Evolutionary conservation across 345 rosid genomes (phyloP), one percentile per base, ranked within the genome.

Genomic region (Leavenworthia alabamica): DNA sequence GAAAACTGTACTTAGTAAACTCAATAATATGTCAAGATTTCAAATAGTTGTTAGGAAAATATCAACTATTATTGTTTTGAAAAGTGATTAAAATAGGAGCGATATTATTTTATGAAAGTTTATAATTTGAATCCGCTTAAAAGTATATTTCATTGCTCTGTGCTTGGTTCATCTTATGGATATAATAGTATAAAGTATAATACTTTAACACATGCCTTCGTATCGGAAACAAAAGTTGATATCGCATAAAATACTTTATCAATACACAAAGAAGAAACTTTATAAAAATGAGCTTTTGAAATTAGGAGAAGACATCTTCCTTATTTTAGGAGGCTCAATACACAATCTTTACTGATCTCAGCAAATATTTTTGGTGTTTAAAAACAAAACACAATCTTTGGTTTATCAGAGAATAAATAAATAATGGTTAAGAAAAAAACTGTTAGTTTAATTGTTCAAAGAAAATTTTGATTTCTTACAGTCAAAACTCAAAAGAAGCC

Each of bases 291-390:
- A n/a, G n/a, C n/a, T n/a, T n/a, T n/a, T n/a, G n/a, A n/a, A n/a
- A n/a, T 32, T 52, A 0, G 26, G 3, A 31, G 3, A 8, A 17
- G 3, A 53, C 52, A 41, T 31, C 16, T 40, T 41, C 48, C 31
- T 46, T 33, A 7, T 14, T n/a, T 52, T 52, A 60, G 4, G 52
- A 42, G 68, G 60, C 44, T 52, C 60, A 13, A 29, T 52, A 14
- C 31, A 40, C 24, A 52, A 3, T 6, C n/a, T 20, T 20, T 0
- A 13, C 53, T 1, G 29, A 39, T 39, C 36, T 28, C 48, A 51
- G 29, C 59, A 63, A 7, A 29, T 12, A 31, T 7, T 44, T 20
- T 12, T 59, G 29, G 29, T 12, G 28, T 29, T 19, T 43, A 27
- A 2, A 24, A 13, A 24, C 11, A 52, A 52, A 7, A 8, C 8